Evolutionary conservation across 1,284 basidiomycete genomes (phyloP).

Genomic region (Waitea zeae): DNA sequence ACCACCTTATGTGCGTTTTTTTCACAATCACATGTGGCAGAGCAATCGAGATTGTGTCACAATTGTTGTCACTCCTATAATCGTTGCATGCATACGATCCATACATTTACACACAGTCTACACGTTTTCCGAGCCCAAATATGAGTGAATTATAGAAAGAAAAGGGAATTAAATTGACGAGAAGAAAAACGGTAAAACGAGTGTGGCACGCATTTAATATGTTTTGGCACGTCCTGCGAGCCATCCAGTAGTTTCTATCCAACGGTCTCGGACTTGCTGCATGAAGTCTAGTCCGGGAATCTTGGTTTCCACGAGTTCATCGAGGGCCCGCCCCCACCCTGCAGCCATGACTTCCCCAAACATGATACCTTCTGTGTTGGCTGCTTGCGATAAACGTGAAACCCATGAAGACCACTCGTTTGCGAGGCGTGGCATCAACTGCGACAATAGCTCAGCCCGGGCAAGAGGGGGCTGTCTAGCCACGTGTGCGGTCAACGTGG

Average conservation of each 20-base stretch:
- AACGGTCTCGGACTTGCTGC: conserved; percentile 43
- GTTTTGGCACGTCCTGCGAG: conserved; percentile 55
- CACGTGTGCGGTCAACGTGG: conserved; percentile 47
- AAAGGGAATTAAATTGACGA: no score
- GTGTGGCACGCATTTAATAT: no score
- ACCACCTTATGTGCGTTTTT: no score
- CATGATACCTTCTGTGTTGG: conserved; percentile 62
- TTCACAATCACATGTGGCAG: no score
- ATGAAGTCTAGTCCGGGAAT: conserved; percentile 31
- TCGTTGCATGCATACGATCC: no score
- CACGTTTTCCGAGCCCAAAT: no score
- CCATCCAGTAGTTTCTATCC: conserved; percentile 64
- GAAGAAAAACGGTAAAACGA: no score
- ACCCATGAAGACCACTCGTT: conserved; percentile 69
- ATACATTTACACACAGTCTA: no score
- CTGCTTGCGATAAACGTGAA: conserved; percentile 42
- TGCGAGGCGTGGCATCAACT: conserved; percentile 39
- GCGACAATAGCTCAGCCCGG: conserved; percentile 34
- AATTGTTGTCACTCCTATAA: no score
- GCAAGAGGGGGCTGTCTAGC: conserved; percentile 47
- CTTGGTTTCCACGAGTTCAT: conserved; percentile 39
- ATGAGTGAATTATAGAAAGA: no score
- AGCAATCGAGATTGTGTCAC: no score
- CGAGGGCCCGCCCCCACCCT: conserved; percentile 49
- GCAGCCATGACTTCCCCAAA: conserved; percentile 52